Conservation (phyloP, 1,284 basidiomycete genomes). For the Butyriboletus appendiculatus region DNA sequence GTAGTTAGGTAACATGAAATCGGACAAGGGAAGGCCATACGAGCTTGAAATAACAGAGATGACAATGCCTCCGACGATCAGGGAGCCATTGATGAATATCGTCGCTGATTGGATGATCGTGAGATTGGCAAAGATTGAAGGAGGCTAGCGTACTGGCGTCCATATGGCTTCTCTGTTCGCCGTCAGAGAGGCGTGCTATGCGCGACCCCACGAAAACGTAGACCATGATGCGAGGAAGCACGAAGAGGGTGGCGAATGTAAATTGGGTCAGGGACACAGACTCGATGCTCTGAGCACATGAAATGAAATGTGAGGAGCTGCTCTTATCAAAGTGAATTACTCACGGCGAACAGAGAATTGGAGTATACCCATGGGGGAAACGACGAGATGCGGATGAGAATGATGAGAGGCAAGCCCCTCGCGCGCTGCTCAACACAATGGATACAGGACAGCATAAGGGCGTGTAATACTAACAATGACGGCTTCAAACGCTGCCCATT, state of each 20-base stretch:
- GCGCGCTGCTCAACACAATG: constrained; percentile 45
- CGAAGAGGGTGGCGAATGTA: constrained; percentile 65
- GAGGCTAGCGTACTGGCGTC: constrained; percentile 55
- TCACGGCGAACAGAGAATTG: constrained; percentile 75
- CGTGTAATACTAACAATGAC: constrained; percentile 54
- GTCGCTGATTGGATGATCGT: constrained; percentile 44
- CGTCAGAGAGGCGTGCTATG: constrained; percentile 74
- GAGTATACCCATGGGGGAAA: constrained; percentile 85
- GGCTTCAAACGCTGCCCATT: constrained; percentile 76
- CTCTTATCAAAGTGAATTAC: constrained; percentile 27
- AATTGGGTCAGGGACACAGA: constrained; percentile 77
- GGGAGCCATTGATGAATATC: constrained; percentile 60
- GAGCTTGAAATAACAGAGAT: constrained; percentile 62
- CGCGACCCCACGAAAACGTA: constrained; percentile 79
- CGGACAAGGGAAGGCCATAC: constrained; percentile 43
- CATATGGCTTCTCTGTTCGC: constrained; percentile 72
- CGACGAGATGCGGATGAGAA: constrained; percentile 79
- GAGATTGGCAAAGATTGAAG: constrained; percentile 5
- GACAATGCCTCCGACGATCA: constrained; percentile 59
- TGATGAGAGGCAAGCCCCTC: constrained; percentile 74
- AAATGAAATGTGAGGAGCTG: constrained; percentile 1
- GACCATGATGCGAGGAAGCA: constrained; percentile 70
- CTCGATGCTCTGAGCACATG: constrained; percentile 58
- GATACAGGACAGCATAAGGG: background rate
- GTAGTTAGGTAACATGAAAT: constrained; percentile 8